phyloP scores from a whole-genome alignment of 108 stramenopile genomes.

The Nitzschia palea region DNA sequence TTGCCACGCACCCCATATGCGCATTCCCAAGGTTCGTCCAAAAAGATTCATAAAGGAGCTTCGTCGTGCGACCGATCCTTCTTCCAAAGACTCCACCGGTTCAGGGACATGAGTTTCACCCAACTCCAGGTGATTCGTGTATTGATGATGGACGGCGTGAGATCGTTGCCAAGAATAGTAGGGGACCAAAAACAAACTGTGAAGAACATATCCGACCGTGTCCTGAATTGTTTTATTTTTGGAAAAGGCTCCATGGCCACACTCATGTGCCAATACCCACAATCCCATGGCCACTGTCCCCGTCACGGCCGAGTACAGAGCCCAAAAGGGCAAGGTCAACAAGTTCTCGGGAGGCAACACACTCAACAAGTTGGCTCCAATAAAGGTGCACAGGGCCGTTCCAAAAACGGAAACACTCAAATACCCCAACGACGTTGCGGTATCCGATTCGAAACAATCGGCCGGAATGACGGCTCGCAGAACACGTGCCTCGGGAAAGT shows the following conservation, averaged over 20 bases:
- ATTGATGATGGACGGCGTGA: conserved; percentile 96
- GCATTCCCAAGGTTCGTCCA: conserved; percentile 60
- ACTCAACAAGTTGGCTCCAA: conserved; percentile 58
- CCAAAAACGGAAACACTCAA: conserved; percentile 68
- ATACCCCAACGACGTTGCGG: conserved; percentile 68
- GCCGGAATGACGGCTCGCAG: conserved; percentile 77
- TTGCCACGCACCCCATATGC: conserved; percentile 68
- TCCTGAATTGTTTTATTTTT: conserved; percentile 88
- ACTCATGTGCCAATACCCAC: conserved; percentile 98
- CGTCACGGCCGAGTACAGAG: conserved; percentile 70
- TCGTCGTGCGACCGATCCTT: conserved; percentile 46
- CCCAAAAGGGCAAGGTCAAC: conserved; percentile 72
- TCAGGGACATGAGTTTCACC: conserved; percentile 94
- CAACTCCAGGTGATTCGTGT: conserved; percentile 93
- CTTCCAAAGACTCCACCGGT: conserved; percentile 22
- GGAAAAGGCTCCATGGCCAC: conserved; percentile 95
- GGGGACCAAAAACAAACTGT: conserved; percentile 94
- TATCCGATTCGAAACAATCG: conserved; percentile 92
- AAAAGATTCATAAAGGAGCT: conserved; percentile 45
- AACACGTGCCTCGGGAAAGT: conserved; percentile 60
- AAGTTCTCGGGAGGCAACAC: conserved; percentile 63
- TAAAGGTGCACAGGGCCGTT: conserved; percentile 72
- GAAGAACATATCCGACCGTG: conserved; percentile 87
- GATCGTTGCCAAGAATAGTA: conserved; percentile 94
- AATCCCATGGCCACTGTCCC: conserved; percentile 94